A percentile compares a stretch with the other conserved stretches of the same genome.
Evolutionary conservation across 75 land plant species (phyloP).

Genomic region (Cunninghamia lanceolata): DNA sequence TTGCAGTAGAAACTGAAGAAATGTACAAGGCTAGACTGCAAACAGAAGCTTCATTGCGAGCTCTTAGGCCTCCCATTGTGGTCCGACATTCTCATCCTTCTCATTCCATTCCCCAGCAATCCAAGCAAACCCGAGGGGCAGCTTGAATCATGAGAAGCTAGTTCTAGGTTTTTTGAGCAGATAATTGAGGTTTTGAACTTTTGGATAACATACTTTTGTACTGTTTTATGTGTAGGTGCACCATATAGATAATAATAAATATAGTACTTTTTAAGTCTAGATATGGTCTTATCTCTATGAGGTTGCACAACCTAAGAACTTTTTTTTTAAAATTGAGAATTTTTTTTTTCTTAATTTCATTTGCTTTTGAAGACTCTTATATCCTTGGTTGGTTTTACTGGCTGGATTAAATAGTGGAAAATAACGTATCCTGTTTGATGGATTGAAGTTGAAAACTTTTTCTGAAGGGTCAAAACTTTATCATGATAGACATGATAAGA

Average conservation of each 20-base stretch:
- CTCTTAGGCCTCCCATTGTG: constrained; percentile 72
- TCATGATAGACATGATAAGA: not conserved
- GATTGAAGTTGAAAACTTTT: not conserved
- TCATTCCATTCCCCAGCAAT: not conserved
- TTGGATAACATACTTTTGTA: not conserved
- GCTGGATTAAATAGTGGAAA: not conserved
- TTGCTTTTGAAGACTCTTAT: too few species aligned
- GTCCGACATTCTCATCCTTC: constrained; percentile 45
- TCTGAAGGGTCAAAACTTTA: too few species aligned
- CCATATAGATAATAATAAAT: not conserved
- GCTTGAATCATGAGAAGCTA: not conserved
- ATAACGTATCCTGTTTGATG: not conserved
- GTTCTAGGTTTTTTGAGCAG: not conserved
- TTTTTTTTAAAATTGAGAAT: too few species aligned
- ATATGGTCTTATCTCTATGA: not conserved
- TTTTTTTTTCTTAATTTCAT: too few species aligned
- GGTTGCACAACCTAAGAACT: not conserved
- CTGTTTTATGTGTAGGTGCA: not conserved
- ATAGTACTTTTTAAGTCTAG: not conserved
- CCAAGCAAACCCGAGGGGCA: not conserved
- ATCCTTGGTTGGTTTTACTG: not conserved
- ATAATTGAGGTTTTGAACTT: not conserved
- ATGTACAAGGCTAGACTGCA: constrained; percentile 77
- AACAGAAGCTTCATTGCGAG: constrained; percentile 38
- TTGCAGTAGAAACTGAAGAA: constrained; percentile 89